Base-by-base conservation (phyloP, 495 filamentous ascomycete species). In the Articulospora tetracladia region DNA sequence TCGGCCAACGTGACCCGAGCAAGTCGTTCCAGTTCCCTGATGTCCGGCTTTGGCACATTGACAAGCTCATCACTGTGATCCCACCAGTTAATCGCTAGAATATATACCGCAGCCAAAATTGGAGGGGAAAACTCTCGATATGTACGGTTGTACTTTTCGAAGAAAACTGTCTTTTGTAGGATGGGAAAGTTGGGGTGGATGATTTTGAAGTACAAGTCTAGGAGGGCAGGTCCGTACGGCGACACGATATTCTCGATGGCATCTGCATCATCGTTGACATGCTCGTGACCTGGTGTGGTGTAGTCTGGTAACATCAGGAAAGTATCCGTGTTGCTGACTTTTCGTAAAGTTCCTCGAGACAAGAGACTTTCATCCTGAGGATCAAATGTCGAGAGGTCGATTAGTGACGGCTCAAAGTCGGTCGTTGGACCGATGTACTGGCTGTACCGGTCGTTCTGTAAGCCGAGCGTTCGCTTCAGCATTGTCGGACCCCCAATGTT, bases 171-270 rank as follows among this genome's bases (percentile, higher is more conserved):
- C 75, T 96, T 93, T 66, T 96, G 87, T 53, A 97, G 76, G 59
- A 98, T 91, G 30, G 93, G 93, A 65, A 96, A 95, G 59, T 83
- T 91, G 0, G 92, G 93, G 71, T 97, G 94, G 48, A 97, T 86
- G 55, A 90, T 79, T 54, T 85, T 82, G 66, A 96, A 96, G 77
- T 93, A 98, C 53, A 95, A 80, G 59, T 93, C 88, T 53, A 97
- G 84, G 69, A 97, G 69, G 12, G 85, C 85, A 57, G 86, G 83
- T 44, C 92, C 92, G 72, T 96, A 84, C 6, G 91, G 90, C 28
- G 88, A 83, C 51, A 97, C 88, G 66, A 94, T 76, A 59, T 82
- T 83, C 72, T 98, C 91, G 66, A 98, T 86, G 65, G 85, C 85
- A 66, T 92, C 88, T 55, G 89, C 75, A 59, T 92, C 86, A 51